Evolutionary conservation across 1,284 basidiomycete species (phyloP), one percentile per base, ranked within the genome.

Genomic region (Coriolopsis trogii): DNA sequence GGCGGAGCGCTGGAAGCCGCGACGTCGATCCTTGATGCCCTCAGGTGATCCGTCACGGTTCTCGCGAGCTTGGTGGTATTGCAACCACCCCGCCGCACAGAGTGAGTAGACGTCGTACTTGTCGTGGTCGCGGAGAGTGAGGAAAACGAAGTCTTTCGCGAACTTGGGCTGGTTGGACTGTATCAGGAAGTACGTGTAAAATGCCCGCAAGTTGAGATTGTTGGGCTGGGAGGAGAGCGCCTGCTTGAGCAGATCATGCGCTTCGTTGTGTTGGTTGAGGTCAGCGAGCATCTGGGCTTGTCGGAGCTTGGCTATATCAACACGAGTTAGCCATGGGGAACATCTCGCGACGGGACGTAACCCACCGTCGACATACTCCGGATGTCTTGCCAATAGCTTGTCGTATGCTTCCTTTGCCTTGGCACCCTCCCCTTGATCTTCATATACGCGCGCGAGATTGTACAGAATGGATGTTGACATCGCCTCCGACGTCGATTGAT

Each of bases 331-430:
- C 40, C 36, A 23, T 40, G 40, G 2, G 20, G 8, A 39, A 13
- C 23, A 28, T 41, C 26, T 1, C 12, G 16, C 18, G 2, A 15
- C 6, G 6, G 2, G 3, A 25, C n/a, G 12, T 4, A 18, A 74
- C 87, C 53, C 61, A 95, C 94, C 95, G 67, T 97, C 95, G 39
- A 93, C 82, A 67, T 96, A 97, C 72, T 97, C 95, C 0, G 93
- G 91, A 75, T 98, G 94, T 49, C 89, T 80, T 15, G 82, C 74
- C 24, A 97, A 70, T 6, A 98, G 76, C 65, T 93, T 92, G 40
- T 89, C 84, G 63, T 95, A 97, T 6, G 91, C 91, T 59, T 89
- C 89, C 55, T 80, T 85, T 9, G 94, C 93, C 61, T 87, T 79
- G 1, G 71, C 75, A 3, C 79, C 75, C 37, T 91, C 85, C 0